phyloP scores from a whole-genome alignment of 2,329 filamentous ascomycete genomes.

The Aureobasidium namibiae region DNA sequence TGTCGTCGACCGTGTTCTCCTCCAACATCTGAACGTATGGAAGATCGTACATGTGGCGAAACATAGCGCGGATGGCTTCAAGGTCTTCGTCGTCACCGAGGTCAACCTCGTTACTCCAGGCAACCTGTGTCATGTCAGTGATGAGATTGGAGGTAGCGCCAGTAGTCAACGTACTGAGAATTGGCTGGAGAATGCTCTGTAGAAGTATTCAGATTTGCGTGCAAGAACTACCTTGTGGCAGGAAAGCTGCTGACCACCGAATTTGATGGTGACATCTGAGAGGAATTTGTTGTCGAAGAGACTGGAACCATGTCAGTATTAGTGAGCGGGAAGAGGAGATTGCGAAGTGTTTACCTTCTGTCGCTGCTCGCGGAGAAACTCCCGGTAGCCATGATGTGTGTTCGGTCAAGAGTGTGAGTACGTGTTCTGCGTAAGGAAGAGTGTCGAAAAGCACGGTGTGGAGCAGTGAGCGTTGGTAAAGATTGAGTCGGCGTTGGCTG shows the following conservation, averaged over 20 bases:
- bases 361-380: not conserved
- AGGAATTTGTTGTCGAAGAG: not conserved
- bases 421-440: too few species aligned
- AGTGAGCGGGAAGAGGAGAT: not conserved
- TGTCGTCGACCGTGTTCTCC: not conserved
- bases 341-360: not conserved
- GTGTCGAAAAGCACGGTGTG: too few species aligned
- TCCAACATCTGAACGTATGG: constrained; percentile 2
- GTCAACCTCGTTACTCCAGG: not conserved
- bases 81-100: not conserved
- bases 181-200: not conserved
- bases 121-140: not conserved
- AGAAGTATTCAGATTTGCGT: not conserved
- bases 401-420: too few species aligned
- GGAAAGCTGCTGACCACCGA: not conserved
- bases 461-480: too few species aligned
- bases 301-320: not conserved
- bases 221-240: not conserved
- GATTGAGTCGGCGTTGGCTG: not conserved
- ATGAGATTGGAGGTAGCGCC: too few species aligned
- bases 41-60: constrained; percentile 6
- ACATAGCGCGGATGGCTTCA: constrained; percentile 3
- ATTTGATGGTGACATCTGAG: not conserved
- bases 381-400: not conserved
- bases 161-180: not conserved